Percentiles rank a stretch among this genome's conserved stretches.
These are phyloP conservation scores for Fusarium abutilonis DNA, from an alignment of 2,329 filamentous ascomycete species.

Conservation along the genomic window DNA sequence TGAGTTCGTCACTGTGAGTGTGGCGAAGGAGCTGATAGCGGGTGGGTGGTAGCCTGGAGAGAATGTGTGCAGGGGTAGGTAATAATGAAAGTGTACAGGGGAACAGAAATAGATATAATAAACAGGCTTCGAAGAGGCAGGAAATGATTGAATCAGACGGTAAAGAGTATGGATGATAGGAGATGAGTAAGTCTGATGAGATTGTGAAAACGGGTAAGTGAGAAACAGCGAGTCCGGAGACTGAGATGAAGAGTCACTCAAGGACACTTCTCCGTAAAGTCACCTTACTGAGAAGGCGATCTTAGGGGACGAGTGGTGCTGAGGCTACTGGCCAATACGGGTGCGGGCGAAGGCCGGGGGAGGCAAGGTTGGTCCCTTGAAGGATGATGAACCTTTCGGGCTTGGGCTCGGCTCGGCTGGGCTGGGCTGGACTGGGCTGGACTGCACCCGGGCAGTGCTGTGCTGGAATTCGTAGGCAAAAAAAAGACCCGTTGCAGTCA, in stretches of 20 bases:
- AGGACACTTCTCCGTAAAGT: conserved; percentile 37
- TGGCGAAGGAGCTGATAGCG: conserved; percentile 41
- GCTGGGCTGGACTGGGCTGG: conserved; percentile 36
- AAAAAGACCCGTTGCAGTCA: conserved; percentile 6
- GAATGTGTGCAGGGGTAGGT: conserved; percentile 21
- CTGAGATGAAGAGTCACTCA: conserved; percentile 38
- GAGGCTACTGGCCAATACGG: not conserved
- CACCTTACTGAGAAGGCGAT: conserved; percentile 41
- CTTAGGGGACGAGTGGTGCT: conserved; percentile 17
- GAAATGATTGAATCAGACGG: conserved; percentile 28
- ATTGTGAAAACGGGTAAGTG: conserved; percentile 25
- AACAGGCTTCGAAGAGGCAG: conserved; percentile 16
- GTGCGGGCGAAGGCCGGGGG: conserved; percentile 31
- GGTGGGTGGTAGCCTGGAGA: conserved; percentile 37
- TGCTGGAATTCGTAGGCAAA: conserved; percentile 33
- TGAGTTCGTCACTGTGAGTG: conserved; percentile 38
- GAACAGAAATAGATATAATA: conserved; percentile 23
- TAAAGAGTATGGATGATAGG: conserved; percentile 20
- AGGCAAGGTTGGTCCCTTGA: conserved; percentile 38
- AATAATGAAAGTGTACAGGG: conserved; percentile 19
- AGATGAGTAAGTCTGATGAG: conserved; percentile 23
- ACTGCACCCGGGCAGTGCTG: conserved; percentile 42
- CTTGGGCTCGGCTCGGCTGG: conserved; percentile 36
- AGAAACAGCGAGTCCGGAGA: conserved; percentile 48
- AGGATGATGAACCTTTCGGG: conserved; percentile 35